Conservation (phyloP, 176 grass and related monocot species). For the Aegilops bicornis region DNA sequence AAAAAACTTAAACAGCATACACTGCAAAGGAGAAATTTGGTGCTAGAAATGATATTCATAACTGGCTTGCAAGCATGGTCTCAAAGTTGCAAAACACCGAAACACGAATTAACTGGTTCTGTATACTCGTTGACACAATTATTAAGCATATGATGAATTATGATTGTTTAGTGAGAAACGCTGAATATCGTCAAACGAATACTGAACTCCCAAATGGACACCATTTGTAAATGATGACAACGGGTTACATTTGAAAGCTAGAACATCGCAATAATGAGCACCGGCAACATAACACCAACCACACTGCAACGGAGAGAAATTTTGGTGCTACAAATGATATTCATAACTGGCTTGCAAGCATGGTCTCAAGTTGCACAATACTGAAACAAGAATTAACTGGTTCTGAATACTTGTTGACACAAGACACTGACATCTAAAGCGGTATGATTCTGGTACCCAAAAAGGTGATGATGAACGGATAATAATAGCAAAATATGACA, state of each 20-base stretch:
- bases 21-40: too few relatives aligned
- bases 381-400: background rate
- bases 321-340: background rate
- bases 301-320: background rate
- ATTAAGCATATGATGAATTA: background rate
- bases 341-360: background rate
- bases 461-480: background rate
- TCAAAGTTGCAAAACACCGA: too few relatives aligned
- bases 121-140: too few relatives aligned
- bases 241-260: background rate
- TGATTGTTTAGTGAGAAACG: too few relatives aligned
- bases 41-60: too few relatives aligned
- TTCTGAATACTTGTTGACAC: background rate
- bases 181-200: background rate
- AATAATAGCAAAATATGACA: background rate
- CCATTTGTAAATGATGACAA: background rate
- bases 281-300: background rate
- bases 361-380: background rate
- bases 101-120: too few relatives aligned
- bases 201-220: background rate
- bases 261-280: background rate
- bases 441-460: background rate
- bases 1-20: too few relatives aligned
- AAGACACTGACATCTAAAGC: conserved; percentile 23
- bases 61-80: too few relatives aligned